Evolutionary conservation across 345 rosid genomes (phyloP), one percentile per base, ranked within the genome.

Genomic region (Gossypium arboreum): DNA sequence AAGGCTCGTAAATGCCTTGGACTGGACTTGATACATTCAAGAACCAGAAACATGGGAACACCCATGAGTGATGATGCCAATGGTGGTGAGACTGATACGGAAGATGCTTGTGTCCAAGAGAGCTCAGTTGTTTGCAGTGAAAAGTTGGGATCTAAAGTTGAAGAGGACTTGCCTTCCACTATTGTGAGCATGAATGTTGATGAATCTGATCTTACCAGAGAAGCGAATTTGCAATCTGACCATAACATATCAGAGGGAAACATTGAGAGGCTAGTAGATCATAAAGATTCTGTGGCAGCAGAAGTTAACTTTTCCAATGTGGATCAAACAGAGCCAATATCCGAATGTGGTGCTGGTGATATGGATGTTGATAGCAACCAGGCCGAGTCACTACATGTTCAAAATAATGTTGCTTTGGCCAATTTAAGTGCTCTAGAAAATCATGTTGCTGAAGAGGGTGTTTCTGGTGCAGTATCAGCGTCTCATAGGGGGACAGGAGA

Each of bases 1-100:
- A 95, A 95, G 88, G 94, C 91, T 77, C 85, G 94, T 63, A 95
- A 91, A 80, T 91, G 98, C 80, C 96, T 95, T 70, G 93, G 96
- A 22, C 82, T 95, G 85, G 99, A 95, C 81, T 72, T 55, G 70
- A 60, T 91, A 74, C 92, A 73, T 77, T 75, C 88, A 75, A 80
- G 77, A 59, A 77, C 79, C 71, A 82, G 84, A 75, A 80, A 77
- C 73, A 58, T 73, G 12, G 84, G 90, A 50, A 76, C 85, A 18
- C 83, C 84, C 1, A 69, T 65, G 55, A 85, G 89, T 72, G 90
- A 91, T 80, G 93, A 88, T 82, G 84, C 75, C 56, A 78, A 83
- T 84, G 89, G 89, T 74, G 93, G 90, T 75, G 99, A 87, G 65
- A 91, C 94, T 81, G 98, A 88, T 76, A 63, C 81, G 68, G 98